Conservation (phyloP, 176 grass and related monocot genomes). For the Elymus sibiricus region DNA sequence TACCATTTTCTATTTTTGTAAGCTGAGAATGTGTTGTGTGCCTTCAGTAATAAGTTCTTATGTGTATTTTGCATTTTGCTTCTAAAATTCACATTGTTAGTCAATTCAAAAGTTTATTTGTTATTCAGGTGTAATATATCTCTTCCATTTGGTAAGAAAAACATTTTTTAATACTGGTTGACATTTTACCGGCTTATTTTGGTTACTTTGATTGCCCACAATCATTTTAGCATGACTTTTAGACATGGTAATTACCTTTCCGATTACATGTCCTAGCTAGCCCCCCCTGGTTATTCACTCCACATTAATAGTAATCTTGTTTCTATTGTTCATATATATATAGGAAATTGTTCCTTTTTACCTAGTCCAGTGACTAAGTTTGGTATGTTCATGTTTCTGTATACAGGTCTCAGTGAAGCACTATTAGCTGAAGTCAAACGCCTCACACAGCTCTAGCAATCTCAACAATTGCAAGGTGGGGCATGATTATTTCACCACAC, state of each 20-base stretch:
- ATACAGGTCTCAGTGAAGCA: conserved; percentile 40
- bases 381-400: not conserved
- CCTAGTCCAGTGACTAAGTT: not conserved
- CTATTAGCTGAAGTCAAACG: conserved; percentile 36
- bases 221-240: no score
- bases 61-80: no score
- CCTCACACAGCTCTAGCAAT: not conserved
- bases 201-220: no score
- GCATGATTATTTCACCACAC: not conserved
- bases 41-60: no score
- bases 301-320: not conserved
- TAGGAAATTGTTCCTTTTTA: not conserved
- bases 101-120: no score
- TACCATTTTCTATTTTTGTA: no score
- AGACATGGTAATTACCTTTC: not conserved
- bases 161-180: no score
- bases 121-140: no score
- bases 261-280: not conserved
- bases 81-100: no score
- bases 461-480: not conserved
- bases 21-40: no score
- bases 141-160: no score
- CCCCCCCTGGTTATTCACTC: not conserved
- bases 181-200: no score
- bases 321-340: not conserved